Evolutionary conservation across 192 early-diverging fungal species (phyloP).

Genomic region (Piromyces sp.): DNA sequence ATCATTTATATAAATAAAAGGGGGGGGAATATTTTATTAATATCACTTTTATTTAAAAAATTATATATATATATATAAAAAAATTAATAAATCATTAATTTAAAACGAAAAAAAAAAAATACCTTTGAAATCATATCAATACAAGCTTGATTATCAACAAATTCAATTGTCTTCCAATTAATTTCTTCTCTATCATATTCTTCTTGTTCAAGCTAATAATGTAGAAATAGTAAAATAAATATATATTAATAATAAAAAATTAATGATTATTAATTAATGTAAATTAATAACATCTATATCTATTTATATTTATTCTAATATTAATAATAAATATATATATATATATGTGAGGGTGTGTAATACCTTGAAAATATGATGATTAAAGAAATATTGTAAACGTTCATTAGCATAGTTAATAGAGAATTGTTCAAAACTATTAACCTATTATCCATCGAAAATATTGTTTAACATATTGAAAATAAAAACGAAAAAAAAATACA

Average conservation of each 20-base stretch:
- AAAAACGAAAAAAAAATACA: too few species aligned
- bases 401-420: slow-evolving; percentile 32
- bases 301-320: too few species aligned
- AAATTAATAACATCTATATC: too few species aligned
- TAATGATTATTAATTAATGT: too few species aligned
- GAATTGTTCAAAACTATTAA: slow-evolving; percentile 41
- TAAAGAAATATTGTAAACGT: slow-evolving; percentile 32
- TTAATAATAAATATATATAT: too few species aligned
- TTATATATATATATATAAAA: not conserved
- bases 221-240: slow-evolving; percentile 4
- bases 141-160: slow-evolving; percentile 27
- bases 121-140: slow-evolving; percentile 27
- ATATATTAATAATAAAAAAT: not conserved
- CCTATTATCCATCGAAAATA: too few species aligned
- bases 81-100: too few species aligned
- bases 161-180: slow-evolving; percentile 31
- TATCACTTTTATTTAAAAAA: too few species aligned
- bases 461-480: too few species aligned
- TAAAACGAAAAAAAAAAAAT: too few species aligned
- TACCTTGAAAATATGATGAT: slow-evolving; percentile 38
- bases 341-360: not conserved
- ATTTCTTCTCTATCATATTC: slow-evolving; percentile 33
- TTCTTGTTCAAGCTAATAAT: not conserved
- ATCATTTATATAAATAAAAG: not conserved
- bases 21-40: too few species aligned